These are phyloP conservation scores for Apiospora sp. DNA, from an alignment of 2,329 filamentous ascomycete species.

Conservation along the genomic window DNA sequence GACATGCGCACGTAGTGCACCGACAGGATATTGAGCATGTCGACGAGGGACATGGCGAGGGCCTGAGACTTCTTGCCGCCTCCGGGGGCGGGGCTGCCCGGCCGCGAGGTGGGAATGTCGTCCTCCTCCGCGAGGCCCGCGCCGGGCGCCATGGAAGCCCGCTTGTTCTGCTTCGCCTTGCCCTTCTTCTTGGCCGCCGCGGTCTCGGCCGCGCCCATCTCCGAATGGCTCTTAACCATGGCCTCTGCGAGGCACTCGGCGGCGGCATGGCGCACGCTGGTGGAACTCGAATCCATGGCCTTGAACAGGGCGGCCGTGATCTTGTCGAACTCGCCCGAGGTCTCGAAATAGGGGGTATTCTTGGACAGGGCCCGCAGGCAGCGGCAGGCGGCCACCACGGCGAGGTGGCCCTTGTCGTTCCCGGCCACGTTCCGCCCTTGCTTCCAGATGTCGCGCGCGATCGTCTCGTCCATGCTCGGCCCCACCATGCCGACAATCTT, in stretches of 20 bases:
- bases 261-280: slow-evolving; percentile 82
- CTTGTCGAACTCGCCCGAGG: slow-evolving; percentile 88
- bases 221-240: slow-evolving; percentile 83
- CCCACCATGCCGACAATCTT: slow-evolving; percentile 81
- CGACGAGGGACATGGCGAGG: slow-evolving; percentile 76
- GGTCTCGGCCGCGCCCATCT: slow-evolving; percentile 54
- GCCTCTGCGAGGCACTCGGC: slow-evolving; percentile 84
- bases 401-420: slow-evolving; percentile 83
- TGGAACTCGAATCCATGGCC: slow-evolving; percentile 78
- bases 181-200: slow-evolving; percentile 70
- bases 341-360: slow-evolving; percentile 83
- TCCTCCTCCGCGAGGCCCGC: slow-evolving; percentile 79
- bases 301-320: slow-evolving; percentile 86
- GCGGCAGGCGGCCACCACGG: slow-evolving; percentile 79
- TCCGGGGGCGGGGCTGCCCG: slow-evolving; percentile 75
- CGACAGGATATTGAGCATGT: slow-evolving; percentile 82
- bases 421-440: slow-evolving; percentile 79
- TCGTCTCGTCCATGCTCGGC: slow-evolving; percentile 79
- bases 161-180: slow-evolving; percentile 66
- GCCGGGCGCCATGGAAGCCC: slow-evolving; percentile 66
- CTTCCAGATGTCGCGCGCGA: slow-evolving; percentile 94
- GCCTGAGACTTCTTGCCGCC: slow-evolving; percentile 74
- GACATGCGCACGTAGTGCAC: slow-evolving; percentile 80
- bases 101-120: slow-evolving; percentile 60
- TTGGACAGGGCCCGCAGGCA: slow-evolving; percentile 79